Base-by-base conservation (phyloP, 768 basidiomycete species). In the Trametes villosa region DNA sequence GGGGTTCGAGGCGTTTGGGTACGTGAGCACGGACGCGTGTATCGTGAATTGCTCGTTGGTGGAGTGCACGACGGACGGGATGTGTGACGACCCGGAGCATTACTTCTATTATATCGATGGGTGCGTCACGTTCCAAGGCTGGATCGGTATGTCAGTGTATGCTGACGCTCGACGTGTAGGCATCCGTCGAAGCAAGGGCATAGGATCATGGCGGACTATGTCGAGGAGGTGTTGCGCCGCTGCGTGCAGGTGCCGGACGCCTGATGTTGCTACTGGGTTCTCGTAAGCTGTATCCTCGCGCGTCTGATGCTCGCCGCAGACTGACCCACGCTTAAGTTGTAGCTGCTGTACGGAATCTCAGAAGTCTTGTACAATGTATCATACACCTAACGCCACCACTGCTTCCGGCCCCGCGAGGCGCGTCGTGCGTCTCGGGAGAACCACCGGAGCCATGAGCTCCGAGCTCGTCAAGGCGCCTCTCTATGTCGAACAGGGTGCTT, bases 171-270 rank as follows among this genome's bases (percentile, higher is more conserved):
- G 26, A 58, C 4, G 6, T 15, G 1, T 17, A 82, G 83, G 6
- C 81, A 84, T 60, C 84, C 83, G 3, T 81, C 81, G 18, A 79
- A 76, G 45, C 77, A 78, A 65, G 82, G 79, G 0, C 72, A 78
- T 64, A 74, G 77, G 42, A 80, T 84, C 52, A 83, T 84, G 83
- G 82, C 81, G 6, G 82, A 82, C 59, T 83, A 77, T 36, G 81
- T 81, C 0, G 65, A 68, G 26, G 75, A 78, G 52, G 81, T 81
- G 0, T 68, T 81, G 68, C 46, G 53, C 0, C 7, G 60, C 4
- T 82, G 81, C 51, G 51, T 53, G 46, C 44, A 38, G 36, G 36
- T 17, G 4, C 36, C 42, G 36, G 33, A 30, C 33, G 45, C 17
- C 4, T 34, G 20, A 51, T 4, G 9, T 6, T 30, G n/a, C n/a